Base-by-base conservation (phyloP, 2,329 filamentous ascomycete species). In the Cladorrhinum sp. region DNA sequence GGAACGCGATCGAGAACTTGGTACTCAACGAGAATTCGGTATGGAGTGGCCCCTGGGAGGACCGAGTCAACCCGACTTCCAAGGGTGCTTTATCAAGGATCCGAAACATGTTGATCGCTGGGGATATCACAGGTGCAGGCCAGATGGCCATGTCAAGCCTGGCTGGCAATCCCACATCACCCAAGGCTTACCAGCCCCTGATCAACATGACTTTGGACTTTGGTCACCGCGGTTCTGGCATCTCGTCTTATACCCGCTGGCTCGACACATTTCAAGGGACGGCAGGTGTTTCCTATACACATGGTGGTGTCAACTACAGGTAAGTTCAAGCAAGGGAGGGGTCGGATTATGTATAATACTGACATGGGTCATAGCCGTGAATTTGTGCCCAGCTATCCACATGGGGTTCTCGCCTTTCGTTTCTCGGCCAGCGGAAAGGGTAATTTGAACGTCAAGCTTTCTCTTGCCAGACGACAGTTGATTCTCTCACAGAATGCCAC, bases 1-100 rank as follows among this genome's bases (percentile, higher is more conserved):
- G 59, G 21, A 28, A 33, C 20, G 20, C 18, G 12, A 49, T 23
- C 24, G 59, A 61, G 39, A 57, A 52, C 14, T 18, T 61, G 16
- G n/a, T 26, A 2, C 53, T 61, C 20, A 61, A 61, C 24, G 59
- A 61, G 33, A 57, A 61, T 55, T 61, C 59, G 28, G 46, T 61
- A 26, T 61, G 59, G 59, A 57, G 54, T 24, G 59, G 59, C 6
- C 42, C 26, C 23, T 57, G 39, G 46, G 53, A 61, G 53, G 54
- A 61, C 42, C 26, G 59, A 26, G 46, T 57, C 46, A 57, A 57
- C 30, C 51, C 42, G 9, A 24, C 51, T 12, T 33, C 59, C n/a
- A 51, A 51, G 42, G 42, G n/a, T 46, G 42, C 42, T 20, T 12
- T 46, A 8, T 46, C 42, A 46, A 46, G 10, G 4, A 46, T 46